A percentile compares a stretch with the other conserved stretches of the same genome.
phyloP scores from a whole-genome alignment of 805 yeast genomes.

The Yamadazyma scolyti region DNA sequence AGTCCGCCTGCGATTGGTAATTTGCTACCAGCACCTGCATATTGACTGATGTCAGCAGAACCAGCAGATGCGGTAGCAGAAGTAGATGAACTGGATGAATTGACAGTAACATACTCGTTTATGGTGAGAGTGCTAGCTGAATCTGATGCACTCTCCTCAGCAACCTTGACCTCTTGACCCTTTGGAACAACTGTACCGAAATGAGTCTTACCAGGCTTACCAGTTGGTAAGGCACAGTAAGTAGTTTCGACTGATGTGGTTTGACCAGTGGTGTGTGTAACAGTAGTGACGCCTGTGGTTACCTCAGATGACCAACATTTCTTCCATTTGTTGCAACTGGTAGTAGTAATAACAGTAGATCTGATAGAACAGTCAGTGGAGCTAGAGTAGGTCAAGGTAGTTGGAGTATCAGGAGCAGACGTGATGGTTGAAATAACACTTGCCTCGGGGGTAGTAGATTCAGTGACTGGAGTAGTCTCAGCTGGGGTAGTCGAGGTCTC shows the following conservation, averaged over 20 bases:
- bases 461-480: constrained; percentile 5
- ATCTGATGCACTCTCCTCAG: too few species aligned
- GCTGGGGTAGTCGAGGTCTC: constrained; percentile 13
- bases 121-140: too few species aligned
- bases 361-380: constrained; percentile 5
- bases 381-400: constrained; percentile 1
- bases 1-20: constrained; percentile 2
- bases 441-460: constrained; percentile 3
- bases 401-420: constrained; percentile 1
- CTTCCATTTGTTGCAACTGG: constrained; percentile 24
- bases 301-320: constrained; percentile 18
- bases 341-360: constrained; percentile 5
- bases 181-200: too few species aligned
- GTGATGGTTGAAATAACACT: constrained; percentile 2
- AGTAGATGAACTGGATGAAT: constrained; percentile 4
- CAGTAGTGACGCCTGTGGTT: constrained; percentile 24
- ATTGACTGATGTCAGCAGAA: constrained; percentile 4
- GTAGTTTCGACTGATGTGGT: constrained; percentile 8
- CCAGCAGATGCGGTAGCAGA: constrained; percentile 5
- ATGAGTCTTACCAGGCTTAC: too few species aligned
- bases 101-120: too few species aligned
- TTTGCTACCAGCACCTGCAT: constrained; percentile 8
- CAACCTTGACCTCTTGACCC: too few species aligned
- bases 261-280: constrained; percentile 21
- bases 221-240: constrained; percentile 1